Base-by-base conservation (phyloP, 495 filamentous ascomycete genomes). In the Thermothielavioides terrestris region DNA sequence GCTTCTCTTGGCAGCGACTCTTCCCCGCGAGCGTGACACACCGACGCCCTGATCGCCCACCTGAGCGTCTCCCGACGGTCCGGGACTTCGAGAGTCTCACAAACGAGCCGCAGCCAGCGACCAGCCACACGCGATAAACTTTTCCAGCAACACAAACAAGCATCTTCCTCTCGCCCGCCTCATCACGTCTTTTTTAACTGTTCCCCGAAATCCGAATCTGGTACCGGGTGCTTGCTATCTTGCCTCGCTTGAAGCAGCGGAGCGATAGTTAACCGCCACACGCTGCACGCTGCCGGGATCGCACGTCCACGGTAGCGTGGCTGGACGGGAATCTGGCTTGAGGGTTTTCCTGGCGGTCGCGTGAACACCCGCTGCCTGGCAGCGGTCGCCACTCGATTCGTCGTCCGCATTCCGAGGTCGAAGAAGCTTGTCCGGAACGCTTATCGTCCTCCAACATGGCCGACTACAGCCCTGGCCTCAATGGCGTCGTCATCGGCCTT, bases 401-500 rank as follows among this genome's bases (percentile, higher is more conserved):
- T 57, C 43, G 44, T 52, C 34, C 41, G 40, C 45, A 34, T n/a
- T 23, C 17, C 28, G 20, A n/a, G 12, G 25, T 27, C 12, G 7
- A 7, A 52, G 18, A 22, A 27, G 22, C 43, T n/a, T n/a, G n/a
- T n/a, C n/a, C n/a, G n/a, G n/a, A n/a, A n/a, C 15, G 7, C 21
- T 27, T 21, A 37, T 17, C 1, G 1, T 35, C 38, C 40, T 36
- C 27, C 44, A 59, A 46, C 21, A 63, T 60, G 59, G 42, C 55
- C 49, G 53, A 59, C 49, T 56, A 62, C 46, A 50, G 45, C 42
- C 65, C 66, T 15, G 66, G 71, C 43, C 54, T 76, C 49, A 76
- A 87, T 64, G 92, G 94, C 65, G 85, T 98, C 57, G 72, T 97
- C 63, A 96, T 98, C 63, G 92, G 90, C 51, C 81, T 98, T 59